A percentile compares a stretch with the other conserved stretches of the same genome.
Evolutionary conservation across 768 basidiomycete species (phyloP).

Genomic region (Naganishia vishniacii): DNA sequence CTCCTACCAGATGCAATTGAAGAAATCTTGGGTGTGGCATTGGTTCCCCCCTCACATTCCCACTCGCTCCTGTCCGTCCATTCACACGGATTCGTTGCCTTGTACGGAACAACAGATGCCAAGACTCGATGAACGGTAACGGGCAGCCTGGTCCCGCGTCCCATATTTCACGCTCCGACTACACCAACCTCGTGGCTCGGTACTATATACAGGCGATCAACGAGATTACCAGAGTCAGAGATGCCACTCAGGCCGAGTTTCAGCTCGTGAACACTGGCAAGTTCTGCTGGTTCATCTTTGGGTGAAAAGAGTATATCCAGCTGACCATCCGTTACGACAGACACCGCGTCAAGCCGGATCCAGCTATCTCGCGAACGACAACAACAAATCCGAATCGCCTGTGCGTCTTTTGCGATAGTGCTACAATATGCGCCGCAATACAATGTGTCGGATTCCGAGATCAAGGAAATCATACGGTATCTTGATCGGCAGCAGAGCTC

Average conservation of each 20-base stretch:
- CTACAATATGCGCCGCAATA: background rate
- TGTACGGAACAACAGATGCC: background rate
- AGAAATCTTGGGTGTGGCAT: too few species aligned
- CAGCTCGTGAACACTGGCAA: background rate
- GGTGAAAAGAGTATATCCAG: background rate
- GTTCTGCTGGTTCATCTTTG: background rate
- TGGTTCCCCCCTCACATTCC: too few species aligned
- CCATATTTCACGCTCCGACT: background rate
- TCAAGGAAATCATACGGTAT: background rate
- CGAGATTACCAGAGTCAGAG: background rate
- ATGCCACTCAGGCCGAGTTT: background rate
- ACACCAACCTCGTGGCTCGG: background rate
- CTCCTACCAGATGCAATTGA: too few species aligned
- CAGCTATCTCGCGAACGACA: background rate
- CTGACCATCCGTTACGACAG: background rate
- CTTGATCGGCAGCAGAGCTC: background rate
- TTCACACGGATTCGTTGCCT: background rate
- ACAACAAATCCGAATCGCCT: background rate
- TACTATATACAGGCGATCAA: background rate
- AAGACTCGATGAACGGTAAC: slow-evolving; percentile 20
- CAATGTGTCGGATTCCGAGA: background rate
- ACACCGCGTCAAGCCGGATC: background rate
- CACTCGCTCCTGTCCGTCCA: too few species aligned
- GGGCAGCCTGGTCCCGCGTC: slow-evolving; percentile 1
- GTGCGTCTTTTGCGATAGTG: background rate